Evolutionary conservation across 108 stramenopile species (phyloP), one percentile per base, ranked within the genome.

Genomic region (Skeletonema costatum): DNA sequence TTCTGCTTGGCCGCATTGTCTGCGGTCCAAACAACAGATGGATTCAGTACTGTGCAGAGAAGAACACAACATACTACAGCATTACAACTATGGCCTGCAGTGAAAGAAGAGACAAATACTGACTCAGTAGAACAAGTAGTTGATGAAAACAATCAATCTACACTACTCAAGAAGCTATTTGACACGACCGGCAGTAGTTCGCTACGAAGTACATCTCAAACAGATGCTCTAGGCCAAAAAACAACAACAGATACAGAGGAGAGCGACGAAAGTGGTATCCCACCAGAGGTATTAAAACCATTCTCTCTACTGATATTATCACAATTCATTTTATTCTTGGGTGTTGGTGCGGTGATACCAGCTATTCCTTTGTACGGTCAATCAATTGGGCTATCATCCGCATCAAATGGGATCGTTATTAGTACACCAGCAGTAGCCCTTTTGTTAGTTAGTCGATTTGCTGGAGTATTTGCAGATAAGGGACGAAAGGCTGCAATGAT

Each of bases 311-410:
- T 93, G 0, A 67, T 93, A n/a, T 56, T 85, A 13, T 84, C 89
- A 12, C 92, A 93, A 69, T 87, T 90, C 68, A 36, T 93, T 8
- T 70, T 93, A 2, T 93, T 93, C 60, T 48, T 93, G 36, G 92
- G 92, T 39, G 92, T 93, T 33, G 92, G 92, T 21, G 92, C 90
- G 11, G 89, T 93, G 39, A 91, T 93, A 25, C 92, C 92, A 33
- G 78, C 77, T 25, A 85, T 93, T 32, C 90, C 92, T 4, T 51
- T 93, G 29, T 93, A 93, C 66, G 90, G 87, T 0, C 89, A 91
- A 50, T 86, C 87, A 66, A 86, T 93, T 60, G 92, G 92, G 0
- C 77, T 93, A 0, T 87, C 86, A 3, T 64, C 75, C n/a, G 79
- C 90, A 8, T 80, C 85, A 35, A 91, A 89, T 68, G 92, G 90